A percentile compares a stretch with the other conserved stretches of the same genome.
These are phyloP conservation scores for Tuber melanosporum DNA, from an alignment of 495 filamentous ascomycete genomes.

Conservation along the genomic window DNA sequence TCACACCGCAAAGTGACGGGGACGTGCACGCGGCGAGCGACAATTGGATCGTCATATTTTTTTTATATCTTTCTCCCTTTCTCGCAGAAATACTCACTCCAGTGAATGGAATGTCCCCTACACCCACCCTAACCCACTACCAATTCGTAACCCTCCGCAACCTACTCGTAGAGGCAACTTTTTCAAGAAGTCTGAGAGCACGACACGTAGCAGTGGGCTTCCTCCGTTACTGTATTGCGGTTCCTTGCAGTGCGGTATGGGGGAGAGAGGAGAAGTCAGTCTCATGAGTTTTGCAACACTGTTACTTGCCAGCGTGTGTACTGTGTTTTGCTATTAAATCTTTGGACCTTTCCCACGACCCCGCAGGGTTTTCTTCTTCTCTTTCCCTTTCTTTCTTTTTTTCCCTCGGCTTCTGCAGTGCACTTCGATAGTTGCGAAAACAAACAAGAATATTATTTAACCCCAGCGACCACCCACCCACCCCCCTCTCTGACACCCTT, in stretches of 20 bases:
- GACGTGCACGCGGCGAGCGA: not conserved
- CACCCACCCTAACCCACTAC: not conserved
- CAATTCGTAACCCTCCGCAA: not conserved
- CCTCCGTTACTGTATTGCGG: not conserved
- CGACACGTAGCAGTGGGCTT: not conserved
- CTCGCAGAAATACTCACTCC: slow-evolving; percentile 1
- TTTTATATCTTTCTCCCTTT: not conserved
- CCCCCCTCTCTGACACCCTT: not conserved
- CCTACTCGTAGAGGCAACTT: not conserved
- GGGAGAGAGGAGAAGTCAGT: not conserved
- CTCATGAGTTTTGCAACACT: not conserved
- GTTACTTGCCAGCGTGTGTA: not conserved
- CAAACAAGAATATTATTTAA: not conserved
- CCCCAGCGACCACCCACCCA: not conserved
- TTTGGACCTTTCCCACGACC: slow-evolving; percentile 3
- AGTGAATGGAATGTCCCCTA: slow-evolving; percentile 3
- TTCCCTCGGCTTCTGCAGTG: not conserved
- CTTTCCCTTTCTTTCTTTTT: not conserved
- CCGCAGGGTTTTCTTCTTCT: not conserved
- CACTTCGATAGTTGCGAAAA: slow-evolving; percentile 1
- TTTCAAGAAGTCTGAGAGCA: not conserved
- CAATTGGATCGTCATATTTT: not conserved
- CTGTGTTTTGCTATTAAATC: slow-evolving; percentile 2
- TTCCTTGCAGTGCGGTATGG: not conserved
- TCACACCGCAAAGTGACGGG: not conserved